Percentiles rank a stretch among this genome's conserved stretches.
These are phyloP conservation scores for Colletotrichum brevisporum DNA, from an alignment of 2,329 filamentous ascomycete genomes.

Conservation along the genomic window DNA sequence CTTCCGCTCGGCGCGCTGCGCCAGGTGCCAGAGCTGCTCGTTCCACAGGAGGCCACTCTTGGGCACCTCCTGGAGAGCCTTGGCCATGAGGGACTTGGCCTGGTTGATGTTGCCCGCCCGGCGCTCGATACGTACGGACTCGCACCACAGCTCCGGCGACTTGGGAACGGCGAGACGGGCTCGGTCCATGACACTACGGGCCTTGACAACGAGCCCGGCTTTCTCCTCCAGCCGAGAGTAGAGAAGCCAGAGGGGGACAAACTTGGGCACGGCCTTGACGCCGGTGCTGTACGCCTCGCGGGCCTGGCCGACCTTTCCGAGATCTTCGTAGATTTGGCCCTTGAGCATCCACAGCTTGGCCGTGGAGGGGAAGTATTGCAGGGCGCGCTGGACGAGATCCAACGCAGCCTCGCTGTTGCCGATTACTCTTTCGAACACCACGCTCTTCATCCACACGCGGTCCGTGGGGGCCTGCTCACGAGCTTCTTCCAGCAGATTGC, in stretches of 20 bases:
- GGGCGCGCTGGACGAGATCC: slow-evolving; percentile 87
- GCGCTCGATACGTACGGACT: slow-evolving; percentile 93
- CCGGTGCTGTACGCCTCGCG: slow-evolving; percentile 91
- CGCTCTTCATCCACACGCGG: slow-evolving; percentile 96
- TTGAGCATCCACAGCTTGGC: slow-evolving; percentile 99
- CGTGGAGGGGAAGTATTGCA: slow-evolving; percentile 87
- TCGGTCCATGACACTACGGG: slow-evolving; percentile 92
- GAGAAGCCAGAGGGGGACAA: slow-evolving; percentile 90
- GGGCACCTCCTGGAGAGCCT: slow-evolving; percentile 91
- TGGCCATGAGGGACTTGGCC: slow-evolving; percentile 93
- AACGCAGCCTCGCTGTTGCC: slow-evolving; percentile 85
- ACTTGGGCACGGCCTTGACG: slow-evolving; percentile 87
- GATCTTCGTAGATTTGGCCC: slow-evolving; percentile 93
- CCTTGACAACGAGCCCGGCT: slow-evolving; percentile 87
- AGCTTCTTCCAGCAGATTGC: slow-evolving; percentile 85
- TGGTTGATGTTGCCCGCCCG: slow-evolving; percentile 86
- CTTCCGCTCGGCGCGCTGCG: slow-evolving; percentile 92
- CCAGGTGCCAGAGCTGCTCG: slow-evolving; percentile 96
- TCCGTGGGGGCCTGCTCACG: slow-evolving; percentile 93
- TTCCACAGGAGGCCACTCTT: slow-evolving; percentile 90
- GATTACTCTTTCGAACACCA: slow-evolving; percentile 90
- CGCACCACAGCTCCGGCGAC: slow-evolving; percentile 87
- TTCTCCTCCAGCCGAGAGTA: slow-evolving; percentile 91
- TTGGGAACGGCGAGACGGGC: slow-evolving; percentile 91
- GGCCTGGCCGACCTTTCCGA: slow-evolving; percentile 84